Base-by-base conservation (phyloP, 163 green algal species). In the Scenedesmus sp. region DNA sequence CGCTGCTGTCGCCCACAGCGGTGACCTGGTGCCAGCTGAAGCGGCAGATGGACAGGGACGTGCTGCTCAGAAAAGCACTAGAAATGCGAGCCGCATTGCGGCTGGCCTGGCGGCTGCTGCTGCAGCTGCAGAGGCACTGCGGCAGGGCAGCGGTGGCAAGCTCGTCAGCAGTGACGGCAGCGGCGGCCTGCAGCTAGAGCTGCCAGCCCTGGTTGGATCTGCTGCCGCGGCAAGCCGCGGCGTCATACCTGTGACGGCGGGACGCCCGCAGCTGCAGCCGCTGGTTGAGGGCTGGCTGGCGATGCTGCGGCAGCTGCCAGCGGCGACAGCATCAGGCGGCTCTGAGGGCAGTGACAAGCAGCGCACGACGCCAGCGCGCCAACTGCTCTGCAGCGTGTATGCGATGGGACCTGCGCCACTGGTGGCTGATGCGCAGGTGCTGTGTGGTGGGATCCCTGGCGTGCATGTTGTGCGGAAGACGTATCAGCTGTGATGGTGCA, bases 391-490 rank as follows among this genome's bases (percentile, higher is more conserved):
- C 33, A 53, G 3, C 16, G 53, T 87, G 82, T 87, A 87, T 56
- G 82, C 51, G 10, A 87, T 87, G 82, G 82, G 82, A 2, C 82
- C 82, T 59, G 46, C 40, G 12, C 9, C 20, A 20, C 53, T 87
- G n/a, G 82, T 87, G 33, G 30, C 70, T 5, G 51, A 76, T 46
- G 49, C 40, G 16, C 53, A 56, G 51, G 20, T 79, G 82, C 18
- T 87, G 51, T 87, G 82, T 35, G 82, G 40, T 87, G 82, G 56
- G 2, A 24, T 87, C 4, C 40, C 53, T 3, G 15, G 20, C 30
- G 10, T 86, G 81, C 33, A 73, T 35, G 72, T 86, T 44, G 81
- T 86, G 30, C 44, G 35, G 7, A 86, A 86, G 81, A 72, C 81
- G 10, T 35, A 86, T 44, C 35, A 86, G 35, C 81, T 86, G 81